phyloP scores from a whole-genome alignment of 148 eudicot genomes.

The Dysphania ambrosioides region DNA sequence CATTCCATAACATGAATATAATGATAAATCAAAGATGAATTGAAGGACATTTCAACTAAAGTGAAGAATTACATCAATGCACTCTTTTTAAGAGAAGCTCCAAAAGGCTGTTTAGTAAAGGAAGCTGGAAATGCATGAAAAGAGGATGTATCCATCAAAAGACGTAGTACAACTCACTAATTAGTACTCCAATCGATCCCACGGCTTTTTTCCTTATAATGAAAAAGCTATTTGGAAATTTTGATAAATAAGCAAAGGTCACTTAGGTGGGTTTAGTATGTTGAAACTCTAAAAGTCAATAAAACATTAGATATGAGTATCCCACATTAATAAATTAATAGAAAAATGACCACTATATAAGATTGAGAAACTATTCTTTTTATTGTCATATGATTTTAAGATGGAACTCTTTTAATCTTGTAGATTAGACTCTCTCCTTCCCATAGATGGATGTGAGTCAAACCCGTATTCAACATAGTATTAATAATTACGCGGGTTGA shows the following conservation, averaged over 20 bases:
- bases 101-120: constrained; percentile 17
- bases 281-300: too few relatives aligned
- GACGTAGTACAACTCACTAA: constrained; percentile 3
- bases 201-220: constrained; percentile 6
- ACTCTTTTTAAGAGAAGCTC: constrained; percentile 7
- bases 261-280: neutral
- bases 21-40: constrained; percentile 3
- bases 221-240: constrained; percentile 17
- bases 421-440: too few relatives aligned
- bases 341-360: too few relatives aligned
- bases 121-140: constrained; percentile 15
- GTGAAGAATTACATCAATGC: neutral
- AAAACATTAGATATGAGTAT: too few relatives aligned
- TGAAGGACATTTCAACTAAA: constrained; percentile 17
- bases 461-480: too few relatives aligned
- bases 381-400: too few relatives aligned
- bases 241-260: constrained; percentile 8
- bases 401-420: too few relatives aligned
- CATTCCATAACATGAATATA: constrained; percentile 7
- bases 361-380: too few relatives aligned
- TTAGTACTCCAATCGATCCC: neutral
- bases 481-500: constrained; percentile 21
- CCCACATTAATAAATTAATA: too few relatives aligned
- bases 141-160: constrained; percentile 1
- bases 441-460: too few relatives aligned